Evolutionary conservation across 306 rosid species (phyloP), one percentile per base, ranked within the genome.

Genomic region (Castanopsis chinensis): DNA sequence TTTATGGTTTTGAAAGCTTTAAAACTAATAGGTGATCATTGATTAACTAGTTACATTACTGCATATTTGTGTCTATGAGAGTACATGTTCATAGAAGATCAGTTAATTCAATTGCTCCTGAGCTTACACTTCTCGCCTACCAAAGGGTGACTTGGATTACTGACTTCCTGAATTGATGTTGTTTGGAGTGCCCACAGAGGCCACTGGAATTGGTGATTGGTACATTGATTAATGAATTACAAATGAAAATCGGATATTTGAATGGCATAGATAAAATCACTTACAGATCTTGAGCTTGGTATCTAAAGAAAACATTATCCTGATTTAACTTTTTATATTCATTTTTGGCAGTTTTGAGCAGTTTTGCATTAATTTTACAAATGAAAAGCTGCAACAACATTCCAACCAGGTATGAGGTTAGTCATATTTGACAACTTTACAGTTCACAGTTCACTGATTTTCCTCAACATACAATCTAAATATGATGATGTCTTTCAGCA

Each of bases 391-490:
- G 83, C 97, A 94, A 72, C 97, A 94, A 84, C 97, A 94, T 91
- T 94, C 92, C 97, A 94, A 94, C 98, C 94, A 92, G 97, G 97
- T 94, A 94, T 79, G 97, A 92, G 94, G 97, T 94, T 88, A 91
- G 98, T 92, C 85, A 82, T 84, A 77, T 90, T 83, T 83, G 81
- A 73, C 79, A 87, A 87, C 87, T 80, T 77, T 70, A 79, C 78
- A 72, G 78, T 54, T 86, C 32, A 71, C 68, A 72, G 78, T 54
- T 86, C 37, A 73, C 68, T 71, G 33, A 55, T 80, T 83, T 79
- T 49, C 35, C 71, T 78, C 69, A 68, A 76, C 75, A 79, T 72
- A 77, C 76, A 83, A 80, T 72, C 91, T 91, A 73, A 85, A 69
- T 72, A 71, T 61, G 51, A 57, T 88, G 37, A 73, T 88, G 78